Percentiles rank a stretch among this genome's conserved stretches.
Evolutionary conservation across 192 early-diverging fungal species (phyloP).

Genomic region (Entomortierella parvispora): DNA sequence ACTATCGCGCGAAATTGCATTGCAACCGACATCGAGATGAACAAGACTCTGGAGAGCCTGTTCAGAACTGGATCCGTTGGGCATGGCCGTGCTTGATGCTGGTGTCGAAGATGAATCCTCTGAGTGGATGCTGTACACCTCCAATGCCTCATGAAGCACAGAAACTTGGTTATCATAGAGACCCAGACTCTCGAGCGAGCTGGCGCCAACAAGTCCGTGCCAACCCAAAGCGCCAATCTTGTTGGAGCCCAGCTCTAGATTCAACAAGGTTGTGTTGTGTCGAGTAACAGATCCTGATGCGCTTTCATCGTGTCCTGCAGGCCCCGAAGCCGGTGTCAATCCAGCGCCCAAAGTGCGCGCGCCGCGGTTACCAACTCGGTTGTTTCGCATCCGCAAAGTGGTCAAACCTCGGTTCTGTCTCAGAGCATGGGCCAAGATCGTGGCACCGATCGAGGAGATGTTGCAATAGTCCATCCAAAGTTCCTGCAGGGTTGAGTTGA

Average conservation of each 20-base stretch:
- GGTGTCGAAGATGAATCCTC: not conserved
- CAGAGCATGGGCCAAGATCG: slow-evolving; percentile 33
- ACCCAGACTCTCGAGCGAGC: slow-evolving; percentile 50
- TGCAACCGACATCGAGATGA: slow-evolving; percentile 62
- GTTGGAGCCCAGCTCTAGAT: slow-evolving; percentile 59
- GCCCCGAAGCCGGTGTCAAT: slow-evolving; percentile 5
- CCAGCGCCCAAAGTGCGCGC: slow-evolving; percentile 38
- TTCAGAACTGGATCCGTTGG: slow-evolving; percentile 3
- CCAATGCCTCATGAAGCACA: slow-evolving; percentile 39
- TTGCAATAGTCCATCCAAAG: slow-evolving; percentile 58
- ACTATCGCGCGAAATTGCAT: slow-evolving; percentile 50
- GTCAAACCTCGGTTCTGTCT: slow-evolving; percentile 22
- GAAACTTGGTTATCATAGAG: slow-evolving; percentile 56
- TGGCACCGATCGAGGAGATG: slow-evolving; percentile 49
- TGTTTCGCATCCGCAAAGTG: slow-evolving; percentile 54
- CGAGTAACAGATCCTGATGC: not conserved
- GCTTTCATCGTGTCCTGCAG: not conserved
- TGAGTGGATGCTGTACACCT: not conserved
- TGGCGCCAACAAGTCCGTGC: slow-evolving; percentile 47
- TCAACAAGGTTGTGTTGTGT: slow-evolving; percentile 25
- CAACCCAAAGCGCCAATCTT: slow-evolving; percentile 52
- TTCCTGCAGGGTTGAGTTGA: slow-evolving; percentile 38
- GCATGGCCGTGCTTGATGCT: not conserved
- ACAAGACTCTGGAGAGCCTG: slow-evolving; percentile 24
- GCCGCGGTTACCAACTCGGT: slow-evolving; percentile 55